These are phyloP conservation scores for Lactarius trivialis DNA, from an alignment of 768 basidiomycete genomes.

Conservation along the genomic window DNA sequence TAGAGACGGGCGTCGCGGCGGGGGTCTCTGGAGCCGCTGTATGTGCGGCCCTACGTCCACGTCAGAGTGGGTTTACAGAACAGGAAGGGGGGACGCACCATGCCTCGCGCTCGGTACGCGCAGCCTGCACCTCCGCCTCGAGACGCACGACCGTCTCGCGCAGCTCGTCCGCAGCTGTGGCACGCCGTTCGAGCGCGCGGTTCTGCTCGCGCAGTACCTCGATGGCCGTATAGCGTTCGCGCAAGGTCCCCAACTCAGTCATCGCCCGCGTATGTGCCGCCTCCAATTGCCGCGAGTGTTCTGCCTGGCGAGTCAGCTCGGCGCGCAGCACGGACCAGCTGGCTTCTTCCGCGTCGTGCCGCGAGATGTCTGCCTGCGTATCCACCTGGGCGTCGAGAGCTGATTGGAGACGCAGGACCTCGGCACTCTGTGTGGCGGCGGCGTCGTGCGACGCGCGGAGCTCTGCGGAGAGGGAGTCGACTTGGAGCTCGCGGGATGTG, in stretches of 20 bases:
- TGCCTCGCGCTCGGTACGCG: conserved; percentile 47
- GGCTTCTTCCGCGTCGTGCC: conserved; percentile 39
- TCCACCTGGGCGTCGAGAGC: conserved; percentile 41
- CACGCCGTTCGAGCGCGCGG: conserved; percentile 49
- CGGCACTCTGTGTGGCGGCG: conserved; percentile 37
- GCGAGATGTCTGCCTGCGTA: conserved; percentile 30
- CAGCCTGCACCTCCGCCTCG: conserved; percentile 62
- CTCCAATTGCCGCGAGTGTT: conserved; percentile 56
- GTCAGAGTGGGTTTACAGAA: neutral
- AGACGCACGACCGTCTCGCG: conserved; percentile 48
- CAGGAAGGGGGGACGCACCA: conserved; percentile 37
- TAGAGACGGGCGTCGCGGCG: conserved; percentile 44
- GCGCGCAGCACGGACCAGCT: conserved; percentile 59
- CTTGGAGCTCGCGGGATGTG: conserved; percentile 41
- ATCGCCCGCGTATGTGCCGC: conserved; percentile 48
- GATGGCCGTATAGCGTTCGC: conserved; percentile 50
- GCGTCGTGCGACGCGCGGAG: conserved; percentile 37
- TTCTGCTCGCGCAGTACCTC: conserved; percentile 76
- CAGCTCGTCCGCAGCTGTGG: conserved; percentile 45
- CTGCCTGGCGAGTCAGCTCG: conserved; percentile 60
- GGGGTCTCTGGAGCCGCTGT: conserved; percentile 33
- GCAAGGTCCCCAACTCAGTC: conserved; percentile 46
- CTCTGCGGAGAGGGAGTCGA: conserved; percentile 43
- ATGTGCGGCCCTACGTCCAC: conserved; percentile 32
- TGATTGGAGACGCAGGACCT: conserved; percentile 40